These are phyloP conservation scores for Aquilaria agallochum DNA, from an alignment of 441 rosid species.

Conservation along the genomic window DNA sequence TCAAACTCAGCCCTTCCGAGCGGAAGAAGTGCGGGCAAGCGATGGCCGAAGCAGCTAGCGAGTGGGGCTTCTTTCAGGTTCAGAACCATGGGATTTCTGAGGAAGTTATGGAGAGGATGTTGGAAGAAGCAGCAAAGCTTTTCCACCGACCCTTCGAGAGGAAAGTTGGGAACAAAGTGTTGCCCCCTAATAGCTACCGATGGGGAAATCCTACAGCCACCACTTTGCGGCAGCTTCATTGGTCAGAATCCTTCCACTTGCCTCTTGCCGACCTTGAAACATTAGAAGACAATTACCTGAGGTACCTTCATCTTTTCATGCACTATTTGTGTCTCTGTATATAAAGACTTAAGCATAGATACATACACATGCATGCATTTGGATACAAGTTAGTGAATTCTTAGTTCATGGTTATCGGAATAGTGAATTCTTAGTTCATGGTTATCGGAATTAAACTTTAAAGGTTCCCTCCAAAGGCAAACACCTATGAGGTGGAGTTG, in stretches of 20 bases:
- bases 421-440: too few species aligned
- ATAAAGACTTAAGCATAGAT: too few species aligned
- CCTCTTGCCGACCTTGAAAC: slow-evolving; percentile 39
- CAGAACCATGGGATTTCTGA: slow-evolving; percentile 55
- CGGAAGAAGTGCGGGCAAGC: slow-evolving; percentile 35
- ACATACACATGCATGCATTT: too few species aligned
- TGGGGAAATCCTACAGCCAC: slow-evolving; percentile 78
- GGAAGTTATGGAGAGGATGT: slow-evolving; percentile 36
- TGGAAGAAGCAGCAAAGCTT: slow-evolving; percentile 31
- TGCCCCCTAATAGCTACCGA: slow-evolving; percentile 40
- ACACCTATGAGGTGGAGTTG: too few species aligned
- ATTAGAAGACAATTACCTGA: slow-evolving; percentile 32
- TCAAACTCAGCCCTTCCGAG: slow-evolving; percentile 19
- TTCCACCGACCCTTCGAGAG: slow-evolving; percentile 46
- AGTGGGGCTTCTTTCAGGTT: slow-evolving; percentile 75
- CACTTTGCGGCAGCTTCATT: slow-evolving; percentile 41
- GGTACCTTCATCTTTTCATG: slow-evolving; percentile 30
- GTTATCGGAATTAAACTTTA: too few species aligned
- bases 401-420: too few species aligned
- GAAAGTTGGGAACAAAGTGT: slow-evolving; percentile 26
- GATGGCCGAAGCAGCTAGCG: slow-evolving; percentile 39
- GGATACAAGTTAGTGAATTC: too few species aligned
- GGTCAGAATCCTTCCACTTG: slow-evolving; percentile 75
- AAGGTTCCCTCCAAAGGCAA: too few species aligned
- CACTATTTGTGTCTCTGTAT: background rate